Evolutionary conservation across 2,329 filamentous ascomycete genomes (phyloP), one percentile per base, ranked within the genome.

Genomic region (Exophiala sp.): DNA sequence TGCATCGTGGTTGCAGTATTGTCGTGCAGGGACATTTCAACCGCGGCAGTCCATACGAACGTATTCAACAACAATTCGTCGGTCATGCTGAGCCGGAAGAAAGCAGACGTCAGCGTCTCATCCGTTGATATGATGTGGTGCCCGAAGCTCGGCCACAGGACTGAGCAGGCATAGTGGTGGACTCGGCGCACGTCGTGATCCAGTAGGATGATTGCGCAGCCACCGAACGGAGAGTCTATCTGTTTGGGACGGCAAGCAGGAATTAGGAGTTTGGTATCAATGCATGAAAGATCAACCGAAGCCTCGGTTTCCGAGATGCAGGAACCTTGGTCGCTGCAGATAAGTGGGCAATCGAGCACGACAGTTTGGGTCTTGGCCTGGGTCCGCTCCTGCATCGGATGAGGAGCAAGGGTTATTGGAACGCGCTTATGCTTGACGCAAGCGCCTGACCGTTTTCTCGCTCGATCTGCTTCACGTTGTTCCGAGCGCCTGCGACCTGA

Each of bases 21-120:
- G 24, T 39, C 11, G 20, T 51, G 48, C 36, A 54, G 47, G n/a
- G 54, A 57, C 54, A 57, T 50, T 35, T 49, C 55, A 10, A 57
- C 14, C 36, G 50, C 55, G 18, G 46, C 50, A 3, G 50, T 34
- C 55, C 55, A 54, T 12, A 55, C 24, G 32, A 51, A 55, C 5
- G 45, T 41, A 16, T 55, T 47, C 36, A 55, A 47, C 5, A 55
- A 32, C 16, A 55, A 34, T 1, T 51, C 43, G 32, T 55, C 53
- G 6, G 49, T 46, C 43, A 55, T 34, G 48, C 53, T 55, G 40
- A 55, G 38, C 12, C 49, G 47, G 32, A 51, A 48, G 39, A 55
- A 55, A 3, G 48, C 48, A 7, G 53, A 33, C 7, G 53, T 47
- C 14, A 55, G 34, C 10, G 44, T 42, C 24, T 55, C 53, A 16